These are phyloP conservation scores for Knoxia roxburghii DNA, from an alignment of 257 asterid species.

Conservation along the genomic window DNA sequence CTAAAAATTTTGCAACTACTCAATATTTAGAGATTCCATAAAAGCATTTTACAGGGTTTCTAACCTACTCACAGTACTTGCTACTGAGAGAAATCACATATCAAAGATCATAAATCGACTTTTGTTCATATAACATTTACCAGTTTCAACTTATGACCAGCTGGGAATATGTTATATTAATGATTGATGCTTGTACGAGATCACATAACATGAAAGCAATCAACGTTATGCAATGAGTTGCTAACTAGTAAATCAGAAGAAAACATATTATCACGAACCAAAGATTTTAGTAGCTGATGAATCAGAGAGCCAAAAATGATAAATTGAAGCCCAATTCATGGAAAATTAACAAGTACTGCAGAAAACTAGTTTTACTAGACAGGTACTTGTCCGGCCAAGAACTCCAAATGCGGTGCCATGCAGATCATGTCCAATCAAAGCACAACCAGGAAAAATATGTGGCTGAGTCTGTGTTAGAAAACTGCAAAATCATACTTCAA, in stretches of 20 bases:
- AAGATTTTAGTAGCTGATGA: slow-evolving; percentile 5
- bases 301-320: neutral
- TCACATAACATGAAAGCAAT: neutral
- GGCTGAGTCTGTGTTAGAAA: neutral
- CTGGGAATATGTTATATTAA: neutral
- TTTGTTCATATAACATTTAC: neutral
- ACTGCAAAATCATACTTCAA: neutral
- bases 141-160: neutral
- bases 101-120: neutral
- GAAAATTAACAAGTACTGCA: neutral
- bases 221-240: neutral
- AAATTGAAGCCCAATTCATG: neutral
- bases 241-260: neutral
- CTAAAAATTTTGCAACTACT: neutral
- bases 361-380: neutral
- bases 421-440: neutral
- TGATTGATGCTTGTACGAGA: neutral
- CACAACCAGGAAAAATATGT: neutral
- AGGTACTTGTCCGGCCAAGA: neutral
- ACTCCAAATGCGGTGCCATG: neutral
- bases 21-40: neutral
- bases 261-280: neutral
- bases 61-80: neutral
- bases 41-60: neutral
- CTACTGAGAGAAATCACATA: neutral